These are phyloP conservation scores for Tagetes patula DNA, from an alignment of 129 eudicot genomes.

Conservation along the genomic window DNA sequence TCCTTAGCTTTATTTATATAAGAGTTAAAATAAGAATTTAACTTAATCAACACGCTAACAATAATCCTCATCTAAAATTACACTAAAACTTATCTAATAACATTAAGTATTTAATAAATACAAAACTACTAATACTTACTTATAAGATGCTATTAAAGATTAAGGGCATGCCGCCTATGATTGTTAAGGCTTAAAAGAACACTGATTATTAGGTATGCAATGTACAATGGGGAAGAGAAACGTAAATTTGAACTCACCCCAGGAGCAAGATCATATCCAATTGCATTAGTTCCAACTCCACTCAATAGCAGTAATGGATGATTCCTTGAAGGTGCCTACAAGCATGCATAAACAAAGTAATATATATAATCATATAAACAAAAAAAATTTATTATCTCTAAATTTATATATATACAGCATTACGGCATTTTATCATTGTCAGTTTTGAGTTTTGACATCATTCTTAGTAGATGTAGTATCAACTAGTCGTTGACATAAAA, in stretches of 20 bases:
- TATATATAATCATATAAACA: slow-evolving; percentile 10
- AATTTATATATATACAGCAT: background rate
- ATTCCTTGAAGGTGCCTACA: slow-evolving; percentile 61
- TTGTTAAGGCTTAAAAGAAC: background rate
- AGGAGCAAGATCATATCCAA: slow-evolving; percentile 88
- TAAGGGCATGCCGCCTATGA: background rate
- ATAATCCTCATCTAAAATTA: background rate
- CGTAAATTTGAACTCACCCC: slow-evolving; percentile 41
- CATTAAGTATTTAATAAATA: too few relatives aligned
- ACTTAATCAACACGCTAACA: background rate
- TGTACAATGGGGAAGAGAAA: slow-evolving; percentile 8
- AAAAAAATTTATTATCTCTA: background rate
- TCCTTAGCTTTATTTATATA: background rate
- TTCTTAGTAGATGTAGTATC: slow-evolving; percentile 13
- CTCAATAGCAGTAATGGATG: slow-evolving; percentile 71
- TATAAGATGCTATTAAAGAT: background rate
- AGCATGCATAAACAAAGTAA: slow-evolving; percentile 20
- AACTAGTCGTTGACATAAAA: slow-evolving; percentile 2
- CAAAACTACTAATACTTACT: background rate
- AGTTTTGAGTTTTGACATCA: background rate
- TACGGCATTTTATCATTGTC: background rate
- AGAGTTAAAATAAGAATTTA: background rate
- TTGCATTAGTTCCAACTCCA: slow-evolving; percentile 84
- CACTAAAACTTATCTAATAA: background rate
- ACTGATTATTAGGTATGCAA: background rate